Evolutionary conservation across 202 grass and related monocot species (phyloP).

Genomic region (Schoenoplectus triqueter): DNA sequence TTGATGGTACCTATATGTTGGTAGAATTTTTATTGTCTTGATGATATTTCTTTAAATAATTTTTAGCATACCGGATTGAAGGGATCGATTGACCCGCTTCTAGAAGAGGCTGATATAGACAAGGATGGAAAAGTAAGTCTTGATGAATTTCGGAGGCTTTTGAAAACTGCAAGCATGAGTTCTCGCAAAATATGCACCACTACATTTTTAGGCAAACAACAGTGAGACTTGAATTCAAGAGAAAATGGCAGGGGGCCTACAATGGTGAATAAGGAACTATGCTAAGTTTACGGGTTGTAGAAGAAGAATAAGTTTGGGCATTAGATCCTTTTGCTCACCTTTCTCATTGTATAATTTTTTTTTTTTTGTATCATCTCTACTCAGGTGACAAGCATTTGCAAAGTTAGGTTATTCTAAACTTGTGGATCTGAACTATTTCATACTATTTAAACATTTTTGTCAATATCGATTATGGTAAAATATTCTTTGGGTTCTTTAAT

Average conservation of each 20-base stretch:
- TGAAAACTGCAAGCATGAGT: slow-evolving; percentile 93
- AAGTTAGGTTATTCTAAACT: background rate
- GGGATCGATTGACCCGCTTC: slow-evolving; percentile 77
- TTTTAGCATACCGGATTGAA: slow-evolving; percentile 80
- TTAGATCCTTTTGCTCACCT: slow-evolving; percentile 4
- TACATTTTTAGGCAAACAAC: slow-evolving; percentile 31
- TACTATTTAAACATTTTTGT: background rate
- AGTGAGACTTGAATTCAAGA: slow-evolving; percentile 22
- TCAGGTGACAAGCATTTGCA: background rate
- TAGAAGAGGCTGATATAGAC: slow-evolving; percentile 89
- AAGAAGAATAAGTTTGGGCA: background rate
- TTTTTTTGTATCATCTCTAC: background rate
- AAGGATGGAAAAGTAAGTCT: slow-evolving; percentile 96
- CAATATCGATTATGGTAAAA: background rate
- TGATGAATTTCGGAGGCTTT: slow-evolving; percentile 84
- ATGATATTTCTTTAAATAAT: background rate
- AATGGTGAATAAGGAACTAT: background rate
- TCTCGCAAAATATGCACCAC: slow-evolving; percentile 55
- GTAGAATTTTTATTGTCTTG: slow-evolving; percentile 23
- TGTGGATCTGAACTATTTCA: background rate
- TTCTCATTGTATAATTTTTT: slow-evolving; percentile 28
- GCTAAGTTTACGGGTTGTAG: slow-evolving; percentile 9
- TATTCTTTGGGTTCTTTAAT: background rate
- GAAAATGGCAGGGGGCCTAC: background rate
- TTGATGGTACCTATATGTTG: background rate